A percentile compares a stretch with the other conserved stretches of the same genome.
These are phyloP conservation scores for Acacia acuminata DNA, from an alignment of 306 rosid genomes.

Conservation along the genomic window DNA sequence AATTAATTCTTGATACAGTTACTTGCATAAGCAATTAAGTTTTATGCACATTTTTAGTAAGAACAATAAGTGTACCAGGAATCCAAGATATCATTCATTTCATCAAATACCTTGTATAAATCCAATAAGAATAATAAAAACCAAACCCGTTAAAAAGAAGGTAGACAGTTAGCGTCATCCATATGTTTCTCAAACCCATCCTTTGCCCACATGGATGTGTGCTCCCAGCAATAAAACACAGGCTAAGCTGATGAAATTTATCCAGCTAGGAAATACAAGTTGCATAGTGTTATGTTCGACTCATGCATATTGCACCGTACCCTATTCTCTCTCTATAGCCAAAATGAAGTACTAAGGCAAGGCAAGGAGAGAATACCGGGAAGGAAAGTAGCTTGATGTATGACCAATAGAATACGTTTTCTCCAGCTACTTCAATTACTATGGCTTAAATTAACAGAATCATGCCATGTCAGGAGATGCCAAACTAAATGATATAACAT, in stretches of 20 bases:
- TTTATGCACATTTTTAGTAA: background rate
- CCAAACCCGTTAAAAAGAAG: background rate
- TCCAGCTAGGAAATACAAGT: background rate
- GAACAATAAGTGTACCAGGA: background rate
- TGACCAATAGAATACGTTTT: background rate
- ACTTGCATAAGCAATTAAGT: background rate
- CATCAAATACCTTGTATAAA: constrained; percentile 4
- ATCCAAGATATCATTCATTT: background rate
- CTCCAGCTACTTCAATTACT: background rate
- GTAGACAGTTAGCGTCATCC: background rate
- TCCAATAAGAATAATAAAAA: background rate
- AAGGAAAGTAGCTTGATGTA: background rate
- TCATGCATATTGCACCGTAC: background rate
- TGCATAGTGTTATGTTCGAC: background rate
- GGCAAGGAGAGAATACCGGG: background rate
- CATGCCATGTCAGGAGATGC: background rate
- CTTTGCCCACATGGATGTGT: background rate
- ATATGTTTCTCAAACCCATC: constrained; percentile 1
- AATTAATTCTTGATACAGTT: background rate
- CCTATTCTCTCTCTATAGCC: background rate
- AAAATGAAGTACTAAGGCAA: background rate
- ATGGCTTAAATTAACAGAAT: background rate
- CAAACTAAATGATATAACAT: background rate
- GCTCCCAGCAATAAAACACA: constrained; percentile 7
- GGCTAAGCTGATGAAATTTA: background rate